Evolutionary conservation across 2,329 filamentous ascomycete genomes (phyloP), one percentile per base, ranked within the genome.

Genomic region (Didymella arachidicola): DNA sequence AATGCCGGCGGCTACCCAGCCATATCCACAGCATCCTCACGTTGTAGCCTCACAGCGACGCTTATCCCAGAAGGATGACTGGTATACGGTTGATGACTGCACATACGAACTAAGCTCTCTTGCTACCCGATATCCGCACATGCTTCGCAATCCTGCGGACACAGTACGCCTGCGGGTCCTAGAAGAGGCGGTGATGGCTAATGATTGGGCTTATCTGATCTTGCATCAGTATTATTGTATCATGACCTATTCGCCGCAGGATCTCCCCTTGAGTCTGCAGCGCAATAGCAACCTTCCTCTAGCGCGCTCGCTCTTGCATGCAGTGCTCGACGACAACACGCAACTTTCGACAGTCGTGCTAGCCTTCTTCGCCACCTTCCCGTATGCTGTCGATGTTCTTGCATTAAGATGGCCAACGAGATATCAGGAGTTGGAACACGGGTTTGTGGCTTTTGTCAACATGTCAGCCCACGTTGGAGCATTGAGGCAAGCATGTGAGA

Each of bases 351-450:
- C 59, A 0, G 66, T 64, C 12, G 77, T 82, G 26, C 64, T 83
- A 7, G 55, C 62, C 19, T 84, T 81, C 75, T 83, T 83, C 64
- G 67, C 79, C 7, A 60, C 73, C 1, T 87, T 85, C 58, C 86
- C 86, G 2, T 57, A 61, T 12, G 66, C 71, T 16, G 57, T 77
- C 29, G 42, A 74, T 49, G 18, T 38, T 25, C 70, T 59, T 48
- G 74, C 3, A 42, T 77, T 43, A 46, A 64, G 26, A 57, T 72
- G 66, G 63, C 66, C 68, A 4, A 18, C 46, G 6, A 52, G 63
- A 11, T 75, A 72, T n/a, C 67, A 72, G 4, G 64, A 69, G 25
- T 81, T 81, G 58, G 62, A 58, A 30, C 26, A 60, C 7, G 65
- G 60, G 7, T 63, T 81, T 25, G 14, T 58, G 0, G 57, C 78